Evolutionary conservation across 805 yeast genomes (phyloP).

Genomic region (Barnettozyma californica): DNA sequence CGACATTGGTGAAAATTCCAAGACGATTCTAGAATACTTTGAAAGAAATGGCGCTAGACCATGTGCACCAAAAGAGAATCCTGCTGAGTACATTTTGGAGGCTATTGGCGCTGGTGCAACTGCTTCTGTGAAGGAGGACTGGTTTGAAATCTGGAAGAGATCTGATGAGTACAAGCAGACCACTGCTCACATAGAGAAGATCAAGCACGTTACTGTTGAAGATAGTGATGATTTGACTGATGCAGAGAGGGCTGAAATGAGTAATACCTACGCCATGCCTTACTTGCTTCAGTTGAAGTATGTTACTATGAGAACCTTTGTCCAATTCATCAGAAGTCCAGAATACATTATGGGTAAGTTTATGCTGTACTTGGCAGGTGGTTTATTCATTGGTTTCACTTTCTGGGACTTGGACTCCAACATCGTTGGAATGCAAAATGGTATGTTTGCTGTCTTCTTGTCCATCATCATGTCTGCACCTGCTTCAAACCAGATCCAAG

Average conservation of each 20-base stretch:
- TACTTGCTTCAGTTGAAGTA: conserved; percentile 39
- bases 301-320: conserved; percentile 38
- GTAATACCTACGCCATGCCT: conserved; percentile 31
- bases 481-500: conserved; percentile 59
- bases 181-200: conserved; percentile 27
- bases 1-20: conserved; percentile 57
- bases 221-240: conserved; percentile 10
- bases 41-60: conserved; percentile 59
- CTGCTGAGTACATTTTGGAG: conserved; percentile 72
- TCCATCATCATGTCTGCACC: conserved; percentile 55
- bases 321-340: conserved; percentile 55
- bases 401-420: conserved; percentile 55
- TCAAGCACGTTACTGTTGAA: conserved; percentile 1
- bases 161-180: conserved; percentile 31
- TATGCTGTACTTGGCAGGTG: conserved; percentile 44
- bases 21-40: conserved; percentile 36
- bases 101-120: conserved; percentile 81
- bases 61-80: conserved; percentile 52
- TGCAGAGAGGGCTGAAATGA: conserved; percentile 14
- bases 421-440: conserved; percentile 53
- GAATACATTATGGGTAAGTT: conserved; percentile 58
- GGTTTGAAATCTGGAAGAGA: conserved; percentile 55
- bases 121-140: conserved; percentile 46
- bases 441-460: conserved; percentile 58
- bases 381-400: conserved; percentile 70